Conservation (phyloP, 179 eudicot species). For the Actinidia arguta region DNA sequence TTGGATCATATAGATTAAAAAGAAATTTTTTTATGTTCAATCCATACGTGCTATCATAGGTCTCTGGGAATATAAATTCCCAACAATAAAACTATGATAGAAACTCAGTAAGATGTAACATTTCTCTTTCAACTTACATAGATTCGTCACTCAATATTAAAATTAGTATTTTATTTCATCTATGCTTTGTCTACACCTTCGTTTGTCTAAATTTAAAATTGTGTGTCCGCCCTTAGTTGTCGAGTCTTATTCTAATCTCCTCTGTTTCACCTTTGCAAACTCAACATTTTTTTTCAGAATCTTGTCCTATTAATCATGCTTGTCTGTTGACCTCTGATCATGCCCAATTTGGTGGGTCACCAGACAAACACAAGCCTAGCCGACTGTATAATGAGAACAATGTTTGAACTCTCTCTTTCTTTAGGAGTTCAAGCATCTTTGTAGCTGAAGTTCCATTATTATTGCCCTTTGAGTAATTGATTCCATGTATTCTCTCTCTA, state of each 20-base stretch:
- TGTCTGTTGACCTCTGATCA: constrained; percentile 24
- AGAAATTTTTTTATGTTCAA: too few relatives aligned
- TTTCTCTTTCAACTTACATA: too few relatives aligned
- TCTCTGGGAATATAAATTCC: too few relatives aligned
- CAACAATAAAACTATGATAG: too few relatives aligned
- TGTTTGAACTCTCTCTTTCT: constrained; percentile 3
- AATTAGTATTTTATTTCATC: too few relatives aligned
- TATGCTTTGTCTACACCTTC: too few relatives aligned
- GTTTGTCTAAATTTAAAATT: too few relatives aligned
- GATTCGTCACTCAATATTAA: too few relatives aligned
- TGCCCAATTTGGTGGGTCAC: constrained; percentile 38
- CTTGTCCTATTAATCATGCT: constrained; percentile 33
- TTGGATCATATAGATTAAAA: too few relatives aligned
- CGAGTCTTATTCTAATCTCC: neutral
- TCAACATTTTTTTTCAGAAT: constrained; percentile 14
- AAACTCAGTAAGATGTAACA: too few relatives aligned
- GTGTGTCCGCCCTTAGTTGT: too few relatives aligned
- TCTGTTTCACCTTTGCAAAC: constrained; percentile 9
- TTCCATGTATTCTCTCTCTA: neutral
- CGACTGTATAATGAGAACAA: constrained; percentile 24
- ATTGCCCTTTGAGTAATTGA: constrained; percentile 20
- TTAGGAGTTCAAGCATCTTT: constrained; percentile 32
- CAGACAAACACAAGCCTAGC: constrained; percentile 44
- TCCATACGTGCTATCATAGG: too few relatives aligned
- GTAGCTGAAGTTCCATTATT: constrained; percentile 26